A percentile compares a stretch with the other conserved stretches of the same genome.
phyloP scores from a whole-genome alignment of 2,329 filamentous ascomycete genomes.

The Helotiales sp. region DNA sequence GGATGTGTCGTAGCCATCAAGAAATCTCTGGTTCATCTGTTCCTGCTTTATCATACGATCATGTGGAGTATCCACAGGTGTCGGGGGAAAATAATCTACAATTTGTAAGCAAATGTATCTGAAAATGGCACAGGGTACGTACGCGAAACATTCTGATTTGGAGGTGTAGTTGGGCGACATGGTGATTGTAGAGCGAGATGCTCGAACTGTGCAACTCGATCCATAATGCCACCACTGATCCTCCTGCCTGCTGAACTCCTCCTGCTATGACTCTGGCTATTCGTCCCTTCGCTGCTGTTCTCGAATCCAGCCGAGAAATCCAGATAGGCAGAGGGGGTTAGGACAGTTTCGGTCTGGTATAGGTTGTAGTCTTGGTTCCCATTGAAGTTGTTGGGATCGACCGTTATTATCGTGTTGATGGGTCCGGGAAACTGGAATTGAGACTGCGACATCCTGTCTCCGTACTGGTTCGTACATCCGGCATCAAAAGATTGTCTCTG shows the following conservation, averaged over 20 bases:
- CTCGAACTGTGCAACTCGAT: conserved; percentile 65
- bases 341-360: conserved; percentile 34
- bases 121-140: conserved; percentile 43
- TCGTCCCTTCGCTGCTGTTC: conserved; percentile 30
- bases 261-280: conserved; percentile 35
- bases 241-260: conserved; percentile 47
- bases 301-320: conserved; percentile 42
- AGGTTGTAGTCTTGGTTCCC: conserved; percentile 41
- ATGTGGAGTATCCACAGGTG: conserved; percentile 68
- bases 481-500: conserved; percentile 58
- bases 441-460: conserved; percentile 25
- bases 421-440: conserved; percentile 46
- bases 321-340: conserved; percentile 41
- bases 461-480: conserved; percentile 47
- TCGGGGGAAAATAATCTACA: conserved; percentile 68
- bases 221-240: conserved; percentile 66
- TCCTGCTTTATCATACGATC: conserved; percentile 46
- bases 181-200: conserved; percentile 51
- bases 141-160: conserved; percentile 64
- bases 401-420: conserved; percentile 49
- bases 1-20: conserved; percentile 66
- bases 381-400: conserved; percentile 44
- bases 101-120: conserved; percentile 31
- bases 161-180: conserved; percentile 64
- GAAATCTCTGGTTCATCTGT: conserved; percentile 54